Percentiles rank a stretch among this genome's conserved stretches.
These are phyloP conservation scores for Cornus florida DNA, from an alignment of 148 eudicot species.

Conservation along the genomic window DNA sequence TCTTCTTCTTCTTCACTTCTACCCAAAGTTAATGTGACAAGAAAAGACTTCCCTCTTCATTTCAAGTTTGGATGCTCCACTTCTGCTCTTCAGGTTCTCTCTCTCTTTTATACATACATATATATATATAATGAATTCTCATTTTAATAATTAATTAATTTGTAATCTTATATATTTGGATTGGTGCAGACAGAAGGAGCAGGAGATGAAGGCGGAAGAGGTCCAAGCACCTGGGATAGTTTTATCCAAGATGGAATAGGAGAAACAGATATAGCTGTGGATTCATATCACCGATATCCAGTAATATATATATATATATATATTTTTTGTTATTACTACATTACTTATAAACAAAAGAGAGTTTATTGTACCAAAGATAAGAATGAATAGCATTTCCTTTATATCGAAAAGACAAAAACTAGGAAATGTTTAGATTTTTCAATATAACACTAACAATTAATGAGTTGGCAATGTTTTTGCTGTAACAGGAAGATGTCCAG, in stretches of 20 bases:
- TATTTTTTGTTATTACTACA: too few species aligned
- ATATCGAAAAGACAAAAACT: too few species aligned
- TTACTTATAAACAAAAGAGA: too few species aligned
- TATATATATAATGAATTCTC: too few species aligned
- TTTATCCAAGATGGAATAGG: background rate
- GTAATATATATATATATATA: background rate
- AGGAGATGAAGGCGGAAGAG: background rate
- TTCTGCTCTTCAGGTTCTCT: background rate
- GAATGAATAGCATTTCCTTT: too few species aligned
- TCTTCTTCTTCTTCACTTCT: background rate
- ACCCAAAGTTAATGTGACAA: background rate
- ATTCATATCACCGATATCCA: slow-evolving; percentile 8
- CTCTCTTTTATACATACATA: background rate
- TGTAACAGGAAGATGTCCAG: slow-evolving; percentile 16
- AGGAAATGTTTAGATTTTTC: too few species aligned
- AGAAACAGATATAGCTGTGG: slow-evolving; percentile 2
- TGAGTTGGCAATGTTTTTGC: too few species aligned
- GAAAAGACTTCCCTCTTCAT: background rate
- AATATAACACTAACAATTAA: too few species aligned
- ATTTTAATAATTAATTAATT: too few species aligned
- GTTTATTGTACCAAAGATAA: too few species aligned
- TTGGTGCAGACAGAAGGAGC: background rate
- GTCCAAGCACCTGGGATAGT: background rate
- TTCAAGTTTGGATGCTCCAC: background rate
- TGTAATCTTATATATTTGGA: background rate